Evolutionary conservation across 257 asterid genomes (phyloP), one percentile per base, ranked within the genome.

Genomic region (Capsicum chinense): DNA sequence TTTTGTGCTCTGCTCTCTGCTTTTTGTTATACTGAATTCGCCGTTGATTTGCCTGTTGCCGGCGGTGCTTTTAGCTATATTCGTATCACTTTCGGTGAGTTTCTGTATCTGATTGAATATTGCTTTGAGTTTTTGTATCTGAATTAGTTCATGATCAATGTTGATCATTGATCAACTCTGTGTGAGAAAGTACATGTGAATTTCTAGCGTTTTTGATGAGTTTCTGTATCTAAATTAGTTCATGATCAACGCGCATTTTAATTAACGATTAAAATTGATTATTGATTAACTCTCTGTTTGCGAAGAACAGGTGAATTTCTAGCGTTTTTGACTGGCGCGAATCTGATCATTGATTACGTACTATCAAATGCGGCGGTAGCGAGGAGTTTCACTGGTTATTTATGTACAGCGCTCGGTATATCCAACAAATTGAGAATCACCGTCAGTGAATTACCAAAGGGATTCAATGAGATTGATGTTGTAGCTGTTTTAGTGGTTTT

Each of bases 21-120:
- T 14, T 93, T 96, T 88, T 96, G 99, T 86, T 96, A 96, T 90
- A 94, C 98, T 26, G 99, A 96, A 85, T 96, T 96, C 85, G 98
- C 99, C 85, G 99, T 96, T 19, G 97, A 94, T 85, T 91, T 96
- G 97, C 99, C 99, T 57, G 97, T 96, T 60, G 98, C 99, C 71
- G 99, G 99, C 83, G 99, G 99, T 70, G 98, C 99, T 79, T 96
- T 96, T 86, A 94, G 98, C 83, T 96, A 96, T 89, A 92, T 96
- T 80, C 98, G 98, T 15, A 92, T 92, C 50, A 96, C 98, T 57
- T 94, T 96, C 37, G 99, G 99, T 79, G 79, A 19, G 89, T 68
- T 17, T 56, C 6, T 13, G 17, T 42, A 26, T 26, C 33, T 26
- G 33, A 26, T 26, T 26, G 33, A 26, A 26, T 26, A 26, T 26